Evolutionary conservation across 805 yeast species (phyloP).

Genomic region (Monosporozyma servazzii): DNA sequence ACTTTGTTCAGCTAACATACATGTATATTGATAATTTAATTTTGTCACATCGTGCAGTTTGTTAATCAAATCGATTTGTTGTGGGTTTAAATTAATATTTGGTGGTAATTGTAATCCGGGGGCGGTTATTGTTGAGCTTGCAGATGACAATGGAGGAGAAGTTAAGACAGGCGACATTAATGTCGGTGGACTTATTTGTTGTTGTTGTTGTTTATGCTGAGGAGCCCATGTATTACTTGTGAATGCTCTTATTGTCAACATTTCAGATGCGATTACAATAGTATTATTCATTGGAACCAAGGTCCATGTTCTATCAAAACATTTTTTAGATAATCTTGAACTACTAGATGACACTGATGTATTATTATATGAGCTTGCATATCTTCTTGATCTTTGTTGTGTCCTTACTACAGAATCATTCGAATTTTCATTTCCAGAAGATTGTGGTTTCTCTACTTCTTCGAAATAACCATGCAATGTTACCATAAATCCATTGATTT

Average conservation of each 20-base stretch:
- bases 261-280: slow-evolving; percentile 75
- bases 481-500: slow-evolving; percentile 67
- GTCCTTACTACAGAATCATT: not conserved
- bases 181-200: not conserved
- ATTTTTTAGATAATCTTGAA: slow-evolving; percentile 45
- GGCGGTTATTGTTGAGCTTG: not conserved
- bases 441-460: slow-evolving; percentile 50
- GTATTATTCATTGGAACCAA: slow-evolving; percentile 62
- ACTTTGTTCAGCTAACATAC: slow-evolving; percentile 81
- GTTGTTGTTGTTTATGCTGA: slow-evolving; percentile 8
- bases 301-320: slow-evolving; percentile 82
- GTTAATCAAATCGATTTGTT: slow-evolving; percentile 56
- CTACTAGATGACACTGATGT: slow-evolving; percentile 24
- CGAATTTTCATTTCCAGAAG: slow-evolving; percentile 20
- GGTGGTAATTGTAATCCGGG: slow-evolving; percentile 40
- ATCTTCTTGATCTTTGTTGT: slow-evolving; percentile 20
- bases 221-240: slow-evolving; percentile 51
- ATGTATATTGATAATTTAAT: slow-evolving; percentile 67
- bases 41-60: slow-evolving; percentile 65
- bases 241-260: slow-evolving; percentile 56
- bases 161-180: not conserved
- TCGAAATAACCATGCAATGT: slow-evolving; percentile 77
- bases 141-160: not conserved
- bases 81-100: slow-evolving; percentile 42
- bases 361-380: slow-evolving; percentile 9